Evolutionary conservation across 2,329 filamentous ascomycete genomes (phyloP).

Genomic region (Magnaporthiopsis incrustans): DNA sequence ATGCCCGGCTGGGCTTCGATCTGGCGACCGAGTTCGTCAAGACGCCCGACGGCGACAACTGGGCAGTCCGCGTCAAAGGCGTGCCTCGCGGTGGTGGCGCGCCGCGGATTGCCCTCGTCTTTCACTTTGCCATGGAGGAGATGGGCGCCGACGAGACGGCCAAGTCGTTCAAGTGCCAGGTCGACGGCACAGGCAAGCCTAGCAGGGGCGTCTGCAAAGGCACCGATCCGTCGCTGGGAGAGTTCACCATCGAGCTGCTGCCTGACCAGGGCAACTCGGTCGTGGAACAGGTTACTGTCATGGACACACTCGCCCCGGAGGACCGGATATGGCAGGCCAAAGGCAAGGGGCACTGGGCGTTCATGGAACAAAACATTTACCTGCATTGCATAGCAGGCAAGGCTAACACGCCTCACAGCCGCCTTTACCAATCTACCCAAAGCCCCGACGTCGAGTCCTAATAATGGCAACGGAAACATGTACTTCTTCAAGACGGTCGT

Average conservation of each 20-base stretch:
- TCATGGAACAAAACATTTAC: conserved; percentile 27
- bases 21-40: conserved; percentile 65
- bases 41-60: conserved; percentile 51
- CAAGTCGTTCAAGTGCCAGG: conserved; percentile 22
- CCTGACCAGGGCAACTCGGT: conserved; percentile 53
- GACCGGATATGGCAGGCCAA: conserved; percentile 62
- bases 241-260: conserved; percentile 65
- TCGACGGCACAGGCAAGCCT: conserved; percentile 32
- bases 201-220: conserved; percentile 64
- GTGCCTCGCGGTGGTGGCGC: conserved; percentile 35
- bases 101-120: conserved; percentile 69
- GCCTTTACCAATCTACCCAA: conserved; percentile 66
- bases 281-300: conserved; percentile 29
- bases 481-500: conserved; percentile 61
- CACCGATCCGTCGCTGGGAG: conserved; percentile 61
- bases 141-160: conserved; percentile 47
- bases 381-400: conserved; percentile 26
- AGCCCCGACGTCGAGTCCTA: conserved; percentile 16
- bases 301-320: conserved; percentile 46
- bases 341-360: conserved; percentile 34
- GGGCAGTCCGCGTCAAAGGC: conserved; percentile 58
- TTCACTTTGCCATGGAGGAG: conserved; percentile 77
- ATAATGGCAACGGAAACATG: conserved; percentile 44
- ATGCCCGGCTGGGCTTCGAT: conserved; percentile 56
- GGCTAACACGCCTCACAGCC: conserved; percentile 48